Evolutionary conservation across 192 early-diverging fungal species (phyloP).

Genomic region (Coemansia sp.): DNA sequence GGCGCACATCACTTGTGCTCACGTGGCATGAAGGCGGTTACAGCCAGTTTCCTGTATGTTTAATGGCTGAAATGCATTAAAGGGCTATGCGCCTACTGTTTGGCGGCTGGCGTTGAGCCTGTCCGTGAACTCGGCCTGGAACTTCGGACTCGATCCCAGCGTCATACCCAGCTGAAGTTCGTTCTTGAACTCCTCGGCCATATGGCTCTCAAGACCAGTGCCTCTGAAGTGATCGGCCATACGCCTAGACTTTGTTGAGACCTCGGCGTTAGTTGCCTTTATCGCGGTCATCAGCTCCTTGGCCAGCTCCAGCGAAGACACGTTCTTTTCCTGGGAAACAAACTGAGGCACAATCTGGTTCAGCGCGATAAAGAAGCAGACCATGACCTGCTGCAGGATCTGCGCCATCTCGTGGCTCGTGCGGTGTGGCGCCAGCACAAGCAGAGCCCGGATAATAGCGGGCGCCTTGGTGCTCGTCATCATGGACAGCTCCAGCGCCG

Average conservation of each 20-base stretch:
- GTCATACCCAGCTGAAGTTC: conserved; percentile 44
- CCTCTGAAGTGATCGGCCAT: conserved; percentile 19
- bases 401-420: conserved; percentile 44
- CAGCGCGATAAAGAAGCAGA: conserved; percentile 45
- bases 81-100: not conserved
- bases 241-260: conserved; percentile 17
- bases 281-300: conserved; percentile 17
- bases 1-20: too few relatives aligned
- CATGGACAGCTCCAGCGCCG: conserved; percentile 41
- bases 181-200: conserved; percentile 23
- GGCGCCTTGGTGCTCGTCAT: conserved; percentile 32
- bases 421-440: conserved; percentile 35
- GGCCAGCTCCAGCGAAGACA: conserved; percentile 33
- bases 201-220: conserved; percentile 18
- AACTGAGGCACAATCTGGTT: conserved; percentile 53
- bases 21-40: too few relatives aligned
- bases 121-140: conserved; percentile 26
- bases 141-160: conserved; percentile 25
- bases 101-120: conserved; percentile 21
- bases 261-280: conserved; percentile 18
- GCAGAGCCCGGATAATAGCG: conserved; percentile 14
- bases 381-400: conserved; percentile 41
- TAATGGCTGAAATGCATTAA: too few relatives aligned
- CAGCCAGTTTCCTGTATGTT: too few relatives aligned
- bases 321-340: conserved; percentile 33